Percentiles rank a stretch among this genome's conserved stretches.
phyloP scores from a whole-genome alignment of 129 eudicot genomes.

The Lonicera japonica region DNA sequence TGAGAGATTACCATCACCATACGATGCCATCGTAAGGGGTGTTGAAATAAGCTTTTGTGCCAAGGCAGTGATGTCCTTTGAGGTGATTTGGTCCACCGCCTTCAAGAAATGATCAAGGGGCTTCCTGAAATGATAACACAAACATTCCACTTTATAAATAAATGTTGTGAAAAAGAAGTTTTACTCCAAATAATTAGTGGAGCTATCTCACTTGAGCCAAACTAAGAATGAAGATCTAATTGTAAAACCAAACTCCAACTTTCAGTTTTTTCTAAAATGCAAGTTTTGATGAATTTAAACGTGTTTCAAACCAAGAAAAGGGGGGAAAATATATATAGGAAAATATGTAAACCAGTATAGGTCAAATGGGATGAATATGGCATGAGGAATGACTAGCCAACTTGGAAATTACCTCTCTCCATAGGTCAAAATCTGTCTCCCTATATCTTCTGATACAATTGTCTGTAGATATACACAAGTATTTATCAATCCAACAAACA shows the following conservation, averaged over 20 bases:
- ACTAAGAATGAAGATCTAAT: too few relatives aligned
- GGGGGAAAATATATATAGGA: not conserved
- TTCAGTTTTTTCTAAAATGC: not conserved
- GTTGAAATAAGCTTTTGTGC: slow-evolving; percentile 28
- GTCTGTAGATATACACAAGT: slow-evolving; percentile 19
- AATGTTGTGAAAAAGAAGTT: not conserved
- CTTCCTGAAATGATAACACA: slow-evolving; percentile 24
- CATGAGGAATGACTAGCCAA: not conserved
- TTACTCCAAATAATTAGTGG: too few relatives aligned
- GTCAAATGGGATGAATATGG: too few relatives aligned
- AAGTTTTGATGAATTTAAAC: too few relatives aligned
- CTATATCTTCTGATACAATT: slow-evolving; percentile 56
- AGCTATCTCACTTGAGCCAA: too few relatives aligned
- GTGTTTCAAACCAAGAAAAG: too few relatives aligned
- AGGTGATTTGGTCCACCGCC: slow-evolving; percentile 30
- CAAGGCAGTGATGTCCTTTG: slow-evolving; percentile 29
- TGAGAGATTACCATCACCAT: slow-evolving; percentile 32
- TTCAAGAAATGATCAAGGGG: slow-evolving; percentile 51
- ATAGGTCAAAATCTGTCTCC: slow-evolving; percentile 54
- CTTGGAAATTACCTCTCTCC: slow-evolving; percentile 42
- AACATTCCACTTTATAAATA: not conserved
- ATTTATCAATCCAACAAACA: not conserved
- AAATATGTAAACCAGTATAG: too few relatives aligned
- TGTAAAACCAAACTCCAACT: too few relatives aligned
- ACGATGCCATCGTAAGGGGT: slow-evolving; percentile 53